Conservation (phyloP, 2,329 filamentous ascomycete species). For the Beauveria medogensis region DNA sequence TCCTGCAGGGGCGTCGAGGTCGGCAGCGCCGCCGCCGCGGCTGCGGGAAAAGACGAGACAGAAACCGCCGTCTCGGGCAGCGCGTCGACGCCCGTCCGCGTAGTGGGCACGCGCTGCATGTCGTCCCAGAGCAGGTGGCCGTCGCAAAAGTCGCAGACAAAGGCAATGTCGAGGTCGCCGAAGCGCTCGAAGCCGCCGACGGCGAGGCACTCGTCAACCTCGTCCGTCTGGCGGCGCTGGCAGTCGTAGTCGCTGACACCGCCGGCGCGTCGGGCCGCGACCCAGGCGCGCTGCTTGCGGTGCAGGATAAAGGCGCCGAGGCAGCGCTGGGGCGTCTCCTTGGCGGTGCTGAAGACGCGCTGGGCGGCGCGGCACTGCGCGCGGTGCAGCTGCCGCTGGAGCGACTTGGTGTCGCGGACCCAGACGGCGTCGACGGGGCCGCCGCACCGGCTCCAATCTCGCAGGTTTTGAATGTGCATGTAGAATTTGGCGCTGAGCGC, state of each 20-base stretch:
- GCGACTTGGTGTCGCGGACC: constrained; percentile 42
- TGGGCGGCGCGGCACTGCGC: constrained; percentile 50
- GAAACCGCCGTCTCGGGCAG: constrained; percentile 13
- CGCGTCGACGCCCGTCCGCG: constrained; percentile 26
- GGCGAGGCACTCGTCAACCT: constrained; percentile 41
- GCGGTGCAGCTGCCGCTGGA: constrained; percentile 46
- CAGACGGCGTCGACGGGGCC: constrained; percentile 49
- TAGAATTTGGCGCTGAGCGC: constrained; percentile 37
- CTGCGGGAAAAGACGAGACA: constrained; percentile 12
- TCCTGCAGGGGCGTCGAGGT: constrained; percentile 13
- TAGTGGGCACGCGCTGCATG: constrained; percentile 42
- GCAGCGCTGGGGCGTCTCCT: constrained; percentile 40
- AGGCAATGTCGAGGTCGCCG: constrained; percentile 45
- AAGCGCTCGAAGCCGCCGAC: constrained; percentile 50
- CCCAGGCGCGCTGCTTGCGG: constrained; percentile 37
- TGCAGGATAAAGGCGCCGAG: constrained; percentile 49
- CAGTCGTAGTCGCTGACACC: constrained; percentile 27
- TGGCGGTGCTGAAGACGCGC: constrained; percentile 46
- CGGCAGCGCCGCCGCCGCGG: constrained; percentile 18
- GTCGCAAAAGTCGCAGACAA: constrained; percentile 55
- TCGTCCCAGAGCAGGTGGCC: constrained; percentile 53
- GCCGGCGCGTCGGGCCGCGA: constrained; percentile 11
- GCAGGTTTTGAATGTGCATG: constrained; percentile 41
- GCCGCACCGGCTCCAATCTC: constrained; percentile 46
- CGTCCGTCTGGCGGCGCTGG: constrained; percentile 34